Conservation (phyloP, 2,329 filamentous ascomycete species). For the Ophiostoma piceae region DNA sequence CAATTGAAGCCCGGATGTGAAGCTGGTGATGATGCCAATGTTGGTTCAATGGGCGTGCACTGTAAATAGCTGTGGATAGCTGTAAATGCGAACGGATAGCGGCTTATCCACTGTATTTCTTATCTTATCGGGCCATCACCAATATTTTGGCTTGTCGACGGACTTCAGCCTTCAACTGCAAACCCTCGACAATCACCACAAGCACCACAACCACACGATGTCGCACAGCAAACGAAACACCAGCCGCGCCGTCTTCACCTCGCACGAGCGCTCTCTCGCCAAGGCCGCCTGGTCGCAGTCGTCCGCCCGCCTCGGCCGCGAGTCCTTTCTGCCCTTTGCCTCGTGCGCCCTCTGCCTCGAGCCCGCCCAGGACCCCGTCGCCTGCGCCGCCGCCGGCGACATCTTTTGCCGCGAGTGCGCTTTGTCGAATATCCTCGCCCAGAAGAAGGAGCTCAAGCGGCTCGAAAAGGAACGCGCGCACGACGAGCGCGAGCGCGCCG, state of each 20-base stretch:
- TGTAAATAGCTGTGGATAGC: background rate
- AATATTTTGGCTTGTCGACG: background rate
- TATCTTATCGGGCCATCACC: constrained; percentile 3
- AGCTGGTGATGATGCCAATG: background rate
- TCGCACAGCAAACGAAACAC: constrained; percentile 72
- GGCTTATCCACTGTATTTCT: background rate
- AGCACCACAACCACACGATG: background rate
- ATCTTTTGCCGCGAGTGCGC: constrained; percentile 95
- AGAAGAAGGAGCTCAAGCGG: constrained; percentile 86
- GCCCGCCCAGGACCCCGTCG: constrained; percentile 73
- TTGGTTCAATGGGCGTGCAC: background rate
- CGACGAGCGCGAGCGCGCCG: constrained; percentile 56
- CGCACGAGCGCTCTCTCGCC: constrained; percentile 78
- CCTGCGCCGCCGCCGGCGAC: constrained; percentile 75
- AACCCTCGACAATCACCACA: background rate
- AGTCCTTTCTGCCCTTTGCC: constrained; percentile 87
- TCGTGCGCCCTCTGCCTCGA: constrained; percentile 84
- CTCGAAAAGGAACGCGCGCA: constrained; percentile 61
- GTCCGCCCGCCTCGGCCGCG: constrained; percentile 77
- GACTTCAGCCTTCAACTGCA: background rate
- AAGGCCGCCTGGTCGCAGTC: constrained; percentile 77
- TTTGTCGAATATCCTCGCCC: constrained; percentile 80
- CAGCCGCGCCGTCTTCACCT: constrained; percentile 86
- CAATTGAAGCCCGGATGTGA: background rate
- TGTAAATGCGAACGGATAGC: background rate